A percentile compares a stretch with the other conserved stretches of the same genome.
phyloP scores from a whole-genome alignment of 2,329 filamentous ascomycete species.

The Colletotrichum abscissum region DNA sequence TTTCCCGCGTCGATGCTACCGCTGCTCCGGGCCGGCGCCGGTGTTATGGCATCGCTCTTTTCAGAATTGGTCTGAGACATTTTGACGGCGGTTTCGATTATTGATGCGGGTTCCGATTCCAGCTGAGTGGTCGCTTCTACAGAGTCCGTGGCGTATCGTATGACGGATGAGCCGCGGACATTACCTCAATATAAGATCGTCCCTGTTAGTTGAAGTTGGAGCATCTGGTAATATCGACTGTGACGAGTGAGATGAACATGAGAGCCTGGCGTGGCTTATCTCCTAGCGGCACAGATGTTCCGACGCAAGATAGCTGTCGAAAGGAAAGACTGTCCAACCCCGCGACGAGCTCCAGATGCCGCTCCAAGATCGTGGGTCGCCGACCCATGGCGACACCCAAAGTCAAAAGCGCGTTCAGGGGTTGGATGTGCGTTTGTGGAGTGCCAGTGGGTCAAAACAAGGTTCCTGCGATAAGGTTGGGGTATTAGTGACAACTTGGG shows the following conservation, averaged over 20 bases:
- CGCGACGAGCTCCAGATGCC: slow-evolving; percentile 31
- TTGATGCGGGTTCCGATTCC: not conserved
- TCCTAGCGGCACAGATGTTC: slow-evolving; percentile 20
- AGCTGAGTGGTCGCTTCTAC: not conserved
- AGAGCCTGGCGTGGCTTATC: slow-evolving; percentile 16
- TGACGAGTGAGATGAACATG: not conserved
- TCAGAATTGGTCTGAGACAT: slow-evolving; percentile 35
- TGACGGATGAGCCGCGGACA: not conserved
- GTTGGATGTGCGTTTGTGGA: slow-evolving; percentile 6
- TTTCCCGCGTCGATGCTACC: slow-evolving; percentile 40
- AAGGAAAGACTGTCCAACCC: slow-evolving; percentile 15
- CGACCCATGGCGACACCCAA: slow-evolving; percentile 12
- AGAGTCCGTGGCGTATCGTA: not conserved
- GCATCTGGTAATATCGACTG: not conserved
- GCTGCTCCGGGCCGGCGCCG: slow-evolving; percentile 37
- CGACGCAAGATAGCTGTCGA: slow-evolving; percentile 27
- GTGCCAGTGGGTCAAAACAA: not conserved
- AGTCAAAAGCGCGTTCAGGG: slow-evolving; percentile 15
- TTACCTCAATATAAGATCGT: slow-evolving; percentile 3
- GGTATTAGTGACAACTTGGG: slow-evolving; percentile 20
- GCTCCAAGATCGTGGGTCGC: slow-evolving; percentile 30
- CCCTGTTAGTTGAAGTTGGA: slow-evolving; percentile 3
- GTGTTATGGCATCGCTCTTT: slow-evolving; percentile 38
- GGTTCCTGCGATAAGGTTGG: slow-evolving; percentile 31
- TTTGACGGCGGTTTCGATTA: not conserved